phyloP scores from a whole-genome alignment of 2,329 filamentous ascomycete genomes.

The Nemania diffusa region DNA sequence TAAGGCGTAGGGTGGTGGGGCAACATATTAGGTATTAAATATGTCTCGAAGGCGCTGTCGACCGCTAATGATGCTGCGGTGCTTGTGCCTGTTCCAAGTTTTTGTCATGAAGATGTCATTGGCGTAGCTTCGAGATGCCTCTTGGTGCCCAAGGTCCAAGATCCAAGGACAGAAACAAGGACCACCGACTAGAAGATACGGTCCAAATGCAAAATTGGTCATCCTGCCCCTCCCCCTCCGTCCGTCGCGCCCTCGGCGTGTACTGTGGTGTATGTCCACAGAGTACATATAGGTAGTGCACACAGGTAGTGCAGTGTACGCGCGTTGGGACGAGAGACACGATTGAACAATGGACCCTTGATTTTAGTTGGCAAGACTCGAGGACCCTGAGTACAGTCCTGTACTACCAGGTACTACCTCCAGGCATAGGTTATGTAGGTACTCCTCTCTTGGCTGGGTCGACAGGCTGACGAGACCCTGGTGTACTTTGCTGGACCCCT shows the following conservation, averaged over 20 bases:
- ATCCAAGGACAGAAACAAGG: background rate
- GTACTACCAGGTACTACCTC: background rate
- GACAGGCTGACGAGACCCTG: background rate
- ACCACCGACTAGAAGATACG: background rate
- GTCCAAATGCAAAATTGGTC: constrained; percentile 13
- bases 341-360: constrained; percentile 21
- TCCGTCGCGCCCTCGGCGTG: background rate
- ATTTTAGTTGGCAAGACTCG: constrained; percentile 8
- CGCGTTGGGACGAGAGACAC: constrained; percentile 5
- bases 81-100: constrained; percentile 1
- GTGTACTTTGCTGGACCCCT: background rate
- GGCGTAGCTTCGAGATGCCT: constrained; percentile 12
- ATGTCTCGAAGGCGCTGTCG: background rate
- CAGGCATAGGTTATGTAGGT: background rate
- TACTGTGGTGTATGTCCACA: background rate
- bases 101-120: constrained; percentile 24
- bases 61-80: background rate
- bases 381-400: background rate
- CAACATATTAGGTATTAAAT: background rate
- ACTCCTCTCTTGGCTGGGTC: background rate
- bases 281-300: background rate
- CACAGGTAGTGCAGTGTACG: background rate
- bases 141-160: constrained; percentile 17
- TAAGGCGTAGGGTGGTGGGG: background rate
- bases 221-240: constrained; percentile 25